phyloP scores from a whole-genome alignment of 371 early-diverging fungal species.

The Entomophthora muscae region DNA sequence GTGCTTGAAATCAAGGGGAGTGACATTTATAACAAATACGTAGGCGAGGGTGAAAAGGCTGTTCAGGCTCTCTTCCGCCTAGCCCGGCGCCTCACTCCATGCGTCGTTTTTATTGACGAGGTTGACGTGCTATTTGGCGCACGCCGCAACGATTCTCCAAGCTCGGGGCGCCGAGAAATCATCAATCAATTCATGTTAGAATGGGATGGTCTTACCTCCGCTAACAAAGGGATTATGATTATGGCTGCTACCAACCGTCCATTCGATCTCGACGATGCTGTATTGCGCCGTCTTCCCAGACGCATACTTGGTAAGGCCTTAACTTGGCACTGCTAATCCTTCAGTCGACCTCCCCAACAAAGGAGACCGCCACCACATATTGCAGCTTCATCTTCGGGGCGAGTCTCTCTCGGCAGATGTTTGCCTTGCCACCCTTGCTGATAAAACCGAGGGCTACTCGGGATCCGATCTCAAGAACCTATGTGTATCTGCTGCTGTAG shows the following conservation, averaged over 20 bases:
- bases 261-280: constrained; percentile 96
- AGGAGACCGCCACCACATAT: constrained; percentile 61
- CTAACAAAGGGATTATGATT: constrained; percentile 76
- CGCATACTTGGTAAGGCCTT: constrained; percentile 56
- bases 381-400: constrained; percentile 57
- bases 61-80: constrained; percentile 95
- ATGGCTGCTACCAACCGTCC: constrained; percentile 99
- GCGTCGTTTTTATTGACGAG: constrained; percentile 98
- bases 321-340: not conserved
- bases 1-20: constrained; percentile 99
- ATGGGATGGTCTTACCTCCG: constrained; percentile 89
- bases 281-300: constrained; percentile 89
- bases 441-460: constrained; percentile 56
- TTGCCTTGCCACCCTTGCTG: constrained; percentile 36
- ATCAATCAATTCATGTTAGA: constrained; percentile 48
- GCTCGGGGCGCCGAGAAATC: constrained; percentile 97
- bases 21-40: constrained; percentile 98
- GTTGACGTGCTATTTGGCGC: constrained; percentile 87
- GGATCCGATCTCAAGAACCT: constrained; percentile 98
- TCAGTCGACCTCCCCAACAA: constrained; percentile 81
- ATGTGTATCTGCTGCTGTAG: constrained; percentile 83
- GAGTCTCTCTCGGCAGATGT: constrained; percentile 36
- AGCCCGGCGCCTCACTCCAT: constrained; percentile 90
- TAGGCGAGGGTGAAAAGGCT: constrained; percentile 98
- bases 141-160: constrained; percentile 66